Conservation (phyloP, 2,329 filamentous ascomycete genomes). For the Orbilia blumenaviensis region DNA sequence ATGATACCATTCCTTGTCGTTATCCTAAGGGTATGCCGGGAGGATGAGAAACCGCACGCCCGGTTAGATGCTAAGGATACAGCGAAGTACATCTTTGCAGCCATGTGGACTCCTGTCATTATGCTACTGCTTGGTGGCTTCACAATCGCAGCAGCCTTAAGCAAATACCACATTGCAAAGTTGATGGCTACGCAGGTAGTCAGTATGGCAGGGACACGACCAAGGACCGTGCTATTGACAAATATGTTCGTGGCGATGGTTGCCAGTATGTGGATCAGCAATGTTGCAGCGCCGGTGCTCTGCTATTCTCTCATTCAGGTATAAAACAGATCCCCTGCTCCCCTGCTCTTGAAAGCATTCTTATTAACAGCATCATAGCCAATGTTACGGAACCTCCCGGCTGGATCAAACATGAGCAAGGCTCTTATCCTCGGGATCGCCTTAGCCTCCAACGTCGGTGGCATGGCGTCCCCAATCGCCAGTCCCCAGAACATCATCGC, state of each 20-base stretch:
- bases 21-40: slow-evolving; percentile 82
- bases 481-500: slow-evolving; percentile 98
- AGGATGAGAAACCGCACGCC: slow-evolving; percentile 71
- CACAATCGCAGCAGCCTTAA: slow-evolving; percentile 91
- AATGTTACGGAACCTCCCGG: slow-evolving; percentile 88
- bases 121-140: slow-evolving; percentile 97
- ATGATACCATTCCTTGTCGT: slow-evolving; percentile 94
- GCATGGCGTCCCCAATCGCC: slow-evolving; percentile 94
- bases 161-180: slow-evolving; percentile 97
- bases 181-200: slow-evolving; percentile 95
- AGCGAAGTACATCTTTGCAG: slow-evolving; percentile 83
- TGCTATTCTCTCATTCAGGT: slow-evolving; percentile 98
- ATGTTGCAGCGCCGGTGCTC: slow-evolving; percentile 93
- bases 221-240: slow-evolving; percentile 87
- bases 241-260: slow-evolving; percentile 99
- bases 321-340: slow-evolving; percentile 58
- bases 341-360: background rate
- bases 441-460: slow-evolving; percentile 92
- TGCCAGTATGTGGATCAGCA: slow-evolving; percentile 98
- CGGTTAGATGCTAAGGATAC: slow-evolving; percentile 82
- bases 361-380: slow-evolving; percentile 67
- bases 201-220: slow-evolving; percentile 92
- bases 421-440: slow-evolving; percentile 95
- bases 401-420: slow-evolving; percentile 92
- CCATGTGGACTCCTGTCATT: slow-evolving; percentile 99